Evolutionary conservation across 148 eudicot genomes (phyloP).

Genomic region (Fallopia convolvulus): DNA sequence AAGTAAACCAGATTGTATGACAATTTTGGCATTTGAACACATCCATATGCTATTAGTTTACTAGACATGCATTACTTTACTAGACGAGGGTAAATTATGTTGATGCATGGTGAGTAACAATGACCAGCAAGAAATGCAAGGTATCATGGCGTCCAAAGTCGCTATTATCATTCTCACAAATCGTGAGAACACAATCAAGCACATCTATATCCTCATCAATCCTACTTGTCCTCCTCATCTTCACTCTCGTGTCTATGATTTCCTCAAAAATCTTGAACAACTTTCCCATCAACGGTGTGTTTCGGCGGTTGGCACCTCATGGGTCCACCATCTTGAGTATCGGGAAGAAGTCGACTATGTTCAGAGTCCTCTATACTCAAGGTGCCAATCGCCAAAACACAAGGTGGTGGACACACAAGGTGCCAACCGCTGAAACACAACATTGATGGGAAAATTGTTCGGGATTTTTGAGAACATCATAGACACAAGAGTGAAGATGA

Average conservation of each 20-base stretch:
- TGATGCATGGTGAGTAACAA: background rate
- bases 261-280: slow-evolving; percentile 22
- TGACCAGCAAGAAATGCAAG: slow-evolving; percentile 21
- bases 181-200: slow-evolving; percentile 32
- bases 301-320: slow-evolving; percentile 29
- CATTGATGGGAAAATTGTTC: slow-evolving; percentile 19
- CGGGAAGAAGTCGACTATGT: too few relatives aligned
- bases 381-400: slow-evolving; percentile 15
- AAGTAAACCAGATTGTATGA: too few relatives aligned
- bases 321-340: slow-evolving; percentile 22
- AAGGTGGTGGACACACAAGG: slow-evolving; percentile 38
- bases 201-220: slow-evolving; percentile 20
- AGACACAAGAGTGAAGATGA: slow-evolving; percentile 18
- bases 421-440: slow-evolving; percentile 14
- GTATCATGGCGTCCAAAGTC: slow-evolving; percentile 15
- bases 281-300: slow-evolving; percentile 11
- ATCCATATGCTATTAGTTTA: too few relatives aligned
- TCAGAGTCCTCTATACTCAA: too few relatives aligned
- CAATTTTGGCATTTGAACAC: too few relatives aligned
- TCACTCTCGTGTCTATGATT: slow-evolving; percentile 27
- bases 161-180: slow-evolving; percentile 9
- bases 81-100: too few relatives aligned
- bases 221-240: background rate
- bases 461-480: slow-evolving; percentile 28
- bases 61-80: too few relatives aligned